Percentiles rank a stretch among this genome's conserved stretches.
phyloP scores from a whole-genome alignment of 108 stramenopile species.

The Fragilariopsis cylindrus region DNA sequence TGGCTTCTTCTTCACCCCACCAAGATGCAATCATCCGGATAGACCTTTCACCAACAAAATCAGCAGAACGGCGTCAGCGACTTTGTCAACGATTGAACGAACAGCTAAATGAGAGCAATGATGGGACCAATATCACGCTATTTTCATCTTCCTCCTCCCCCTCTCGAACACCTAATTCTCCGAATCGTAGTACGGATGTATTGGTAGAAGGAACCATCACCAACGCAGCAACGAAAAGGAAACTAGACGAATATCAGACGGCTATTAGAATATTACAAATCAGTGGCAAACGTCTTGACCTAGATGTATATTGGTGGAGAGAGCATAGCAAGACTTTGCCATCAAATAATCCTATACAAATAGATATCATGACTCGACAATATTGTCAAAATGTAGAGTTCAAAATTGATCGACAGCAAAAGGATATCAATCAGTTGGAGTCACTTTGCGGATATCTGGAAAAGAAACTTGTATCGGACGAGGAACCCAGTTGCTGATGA shows the following conservation, averaged over 20 bases:
- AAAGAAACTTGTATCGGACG: conserved; percentile 26
- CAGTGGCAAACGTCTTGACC: conserved; percentile 62
- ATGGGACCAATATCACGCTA: neutral
- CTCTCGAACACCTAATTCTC: conserved; percentile 15
- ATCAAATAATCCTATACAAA: conserved; percentile 26
- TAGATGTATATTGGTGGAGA: conserved; percentile 60
- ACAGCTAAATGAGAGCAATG: neutral
- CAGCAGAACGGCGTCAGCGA: conserved; percentile 39
- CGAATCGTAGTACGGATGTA: neutral
- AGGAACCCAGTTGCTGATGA: neutral
- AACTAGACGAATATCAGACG: conserved; percentile 35
- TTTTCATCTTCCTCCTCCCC: conserved; percentile 13
- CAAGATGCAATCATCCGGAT: conserved; percentile 23
- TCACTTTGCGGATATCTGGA: conserved; percentile 79
- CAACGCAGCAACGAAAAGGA: conserved; percentile 3
- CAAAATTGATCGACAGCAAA: conserved; percentile 55
- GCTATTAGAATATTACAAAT: conserved; percentile 54
- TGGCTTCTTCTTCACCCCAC: neutral
- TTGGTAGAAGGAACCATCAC: conserved; percentile 7
- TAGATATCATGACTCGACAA: conserved; percentile 68
- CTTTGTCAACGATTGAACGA: conserved; percentile 30
- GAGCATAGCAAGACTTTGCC: conserved; percentile 7
- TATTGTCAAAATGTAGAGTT: conserved; percentile 75
- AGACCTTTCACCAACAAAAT: conserved; percentile 40
- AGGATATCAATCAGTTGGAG: conserved; percentile 62